phyloP scores from a whole-genome alignment of 129 eudicot genomes.

The Chrysanthemum makinoi region DNA sequence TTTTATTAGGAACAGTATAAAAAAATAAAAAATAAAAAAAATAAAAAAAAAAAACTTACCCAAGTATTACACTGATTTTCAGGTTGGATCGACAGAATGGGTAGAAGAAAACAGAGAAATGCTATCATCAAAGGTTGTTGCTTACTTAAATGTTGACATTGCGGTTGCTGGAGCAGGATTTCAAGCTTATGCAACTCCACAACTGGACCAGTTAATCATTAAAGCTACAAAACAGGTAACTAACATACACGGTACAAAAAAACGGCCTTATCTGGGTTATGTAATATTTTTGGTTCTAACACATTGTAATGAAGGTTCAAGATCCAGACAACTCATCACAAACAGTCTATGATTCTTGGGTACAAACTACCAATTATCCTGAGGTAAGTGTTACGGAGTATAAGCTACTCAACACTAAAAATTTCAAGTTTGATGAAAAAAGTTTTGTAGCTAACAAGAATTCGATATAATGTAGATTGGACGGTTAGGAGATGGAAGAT shows the following conservation, averaged over 20 bases:
- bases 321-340: conserved; percentile 91
- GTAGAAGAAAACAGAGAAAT: conserved; percentile 90
- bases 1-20: neutral
- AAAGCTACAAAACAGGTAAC: conserved; percentile 71
- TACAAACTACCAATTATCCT: conserved; percentile 38
- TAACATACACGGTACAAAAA: neutral
- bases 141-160: conserved; percentile 76
- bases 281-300: neutral
- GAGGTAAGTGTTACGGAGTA: conserved; percentile 34
- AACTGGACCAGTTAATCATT: conserved; percentile 68
- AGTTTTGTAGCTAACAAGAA: conserved; percentile 17
- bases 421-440: neutral
- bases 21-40: too few relatives aligned
- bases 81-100: conserved; percentile 95
- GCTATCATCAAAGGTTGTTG: conserved; percentile 66
- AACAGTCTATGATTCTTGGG: conserved; percentile 72
- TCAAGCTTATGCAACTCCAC: conserved; percentile 76
- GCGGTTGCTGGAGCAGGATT: conserved; percentile 73
- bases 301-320: conserved; percentile 50
- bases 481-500: conserved; percentile 80
- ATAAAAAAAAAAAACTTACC: conserved; percentile 17
- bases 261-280: too few relatives aligned
- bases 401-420: neutral
- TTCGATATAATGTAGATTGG: conserved; percentile 45
- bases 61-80: conserved; percentile 18